Percentiles rank a stretch among this genome's conserved stretches.
phyloP scores from a whole-genome alignment of 2,329 filamentous ascomycete species.

The Cephalotrichum gorgonifer region DNA sequence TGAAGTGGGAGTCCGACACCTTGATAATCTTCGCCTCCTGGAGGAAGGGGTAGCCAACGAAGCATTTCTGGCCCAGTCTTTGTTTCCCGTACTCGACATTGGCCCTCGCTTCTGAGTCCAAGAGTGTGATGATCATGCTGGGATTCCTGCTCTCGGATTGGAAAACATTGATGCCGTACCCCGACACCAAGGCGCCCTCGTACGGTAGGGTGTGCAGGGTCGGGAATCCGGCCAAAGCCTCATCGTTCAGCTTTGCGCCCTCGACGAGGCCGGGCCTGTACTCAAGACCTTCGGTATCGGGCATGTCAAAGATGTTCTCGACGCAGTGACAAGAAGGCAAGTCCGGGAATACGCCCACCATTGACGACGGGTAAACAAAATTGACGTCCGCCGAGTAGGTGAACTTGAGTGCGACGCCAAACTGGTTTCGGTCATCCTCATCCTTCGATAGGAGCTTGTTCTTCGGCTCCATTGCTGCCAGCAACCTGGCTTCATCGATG shows the following conservation, averaged over 20 bases:
- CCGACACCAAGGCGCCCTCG: constrained; percentile 57
- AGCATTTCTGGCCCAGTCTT: constrained; percentile 76
- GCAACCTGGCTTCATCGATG: constrained; percentile 81
- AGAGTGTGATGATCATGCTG: constrained; percentile 84
- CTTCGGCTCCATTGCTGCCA: constrained; percentile 77
- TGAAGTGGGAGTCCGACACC: constrained; percentile 89
- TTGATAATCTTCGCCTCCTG: constrained; percentile 85
- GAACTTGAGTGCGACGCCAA: constrained; percentile 88
- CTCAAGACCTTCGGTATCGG: constrained; percentile 81
- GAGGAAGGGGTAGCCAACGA: constrained; percentile 89
- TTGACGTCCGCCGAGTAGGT: constrained; percentile 69
- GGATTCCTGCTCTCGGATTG: constrained; percentile 93
- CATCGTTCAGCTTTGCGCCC: constrained; percentile 70
- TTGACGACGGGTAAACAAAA: constrained; percentile 77
- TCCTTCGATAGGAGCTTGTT: constrained; percentile 68
- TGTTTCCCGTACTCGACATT: constrained; percentile 62
- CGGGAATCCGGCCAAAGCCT: constrained; percentile 88
- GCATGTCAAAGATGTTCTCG: constrained; percentile 93
- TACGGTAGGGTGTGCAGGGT: constrained; percentile 80
- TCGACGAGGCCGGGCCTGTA: constrained; percentile 75
- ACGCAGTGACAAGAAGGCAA: constrained; percentile 79
- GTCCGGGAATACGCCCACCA: constrained; percentile 85
- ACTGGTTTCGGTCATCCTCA: constrained; percentile 76
- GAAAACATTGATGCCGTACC: constrained; percentile 88
- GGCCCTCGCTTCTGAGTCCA: constrained; percentile 61